Evolutionary conservation across 345 rosid genomes (phyloP), one percentile per base, ranked within the genome.

Genomic region (Linum lewisii): DNA sequence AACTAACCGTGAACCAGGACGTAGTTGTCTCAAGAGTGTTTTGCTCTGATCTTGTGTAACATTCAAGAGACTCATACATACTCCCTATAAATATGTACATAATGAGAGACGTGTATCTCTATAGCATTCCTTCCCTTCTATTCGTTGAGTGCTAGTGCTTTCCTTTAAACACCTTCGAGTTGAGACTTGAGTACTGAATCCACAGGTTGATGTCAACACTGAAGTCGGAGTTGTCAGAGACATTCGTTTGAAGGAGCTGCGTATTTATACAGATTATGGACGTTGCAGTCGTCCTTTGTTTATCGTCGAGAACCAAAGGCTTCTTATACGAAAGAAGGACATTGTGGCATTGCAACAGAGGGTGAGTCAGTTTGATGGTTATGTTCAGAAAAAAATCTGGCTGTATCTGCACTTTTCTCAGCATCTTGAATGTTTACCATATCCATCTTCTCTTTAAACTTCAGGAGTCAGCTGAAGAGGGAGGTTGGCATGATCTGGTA

Each of bases 201-300:
- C 67, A 24, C 77, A 93, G 99, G 95, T 85, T 79, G 99, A 83
- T 75, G 95, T 89, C 53, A 89, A 93, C 76, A 83, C 95, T 44
- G 99, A 93, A 77, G 99, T 93, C 64, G 91, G 99, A n/a, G 95
- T 93, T 21, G 99, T 89, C 52, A 81, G 97, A 84, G 99, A 93
- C 68, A 85, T 86, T 36, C 86, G 86, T 56, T 77, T 89, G 65
- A 86, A 83, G 70, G 99, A 93, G 75, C 76, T 93, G 49, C 81
- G 91, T 23, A 93, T 93, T 55, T 89, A 93, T 65, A 93, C 99
- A 25, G 99, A 93, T 65, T 93, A 93, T 69, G 99, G 99, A 18
- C 97, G 99, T 54, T 93, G 97, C 74, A 93, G 99, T 74, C 94
- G 97, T 38, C 97, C 99, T 6, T 69, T 93, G 44, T 93, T 93